phyloP scores from a whole-genome alignment of 2,329 filamentous ascomycete genomes.

The Trichoderma sp. region DNA sequence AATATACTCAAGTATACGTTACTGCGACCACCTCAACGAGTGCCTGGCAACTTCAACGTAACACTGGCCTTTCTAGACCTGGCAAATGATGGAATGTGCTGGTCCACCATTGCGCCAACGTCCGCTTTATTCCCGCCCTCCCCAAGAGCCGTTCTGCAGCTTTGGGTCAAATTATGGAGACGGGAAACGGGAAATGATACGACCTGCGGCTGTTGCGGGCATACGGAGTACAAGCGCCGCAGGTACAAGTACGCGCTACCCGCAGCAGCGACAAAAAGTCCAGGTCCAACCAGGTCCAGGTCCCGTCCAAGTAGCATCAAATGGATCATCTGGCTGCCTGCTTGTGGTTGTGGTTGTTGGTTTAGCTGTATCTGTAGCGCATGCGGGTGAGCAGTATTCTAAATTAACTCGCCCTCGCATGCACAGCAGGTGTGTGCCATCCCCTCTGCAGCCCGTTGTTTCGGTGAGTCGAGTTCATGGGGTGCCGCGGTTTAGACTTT shows the following conservation, averaged over 20 bases:
- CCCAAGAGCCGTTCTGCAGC: conserved; percentile 2
- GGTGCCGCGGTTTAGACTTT: background rate
- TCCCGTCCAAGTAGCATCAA: background rate
- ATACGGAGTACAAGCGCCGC: conserved; percentile 11
- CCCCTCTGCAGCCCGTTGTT: background rate
- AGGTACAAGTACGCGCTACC: background rate
- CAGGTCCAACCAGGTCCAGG: background rate
- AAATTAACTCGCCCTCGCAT: background rate
- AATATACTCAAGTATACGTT: background rate
- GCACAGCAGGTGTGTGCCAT: background rate
- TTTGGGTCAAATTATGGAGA: background rate
- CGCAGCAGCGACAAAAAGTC: background rate
- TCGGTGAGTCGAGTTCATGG: background rate
- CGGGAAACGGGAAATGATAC: conserved; percentile 7
- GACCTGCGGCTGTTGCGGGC: conserved; percentile 10
- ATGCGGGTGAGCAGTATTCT: background rate
- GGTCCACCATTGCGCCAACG: background rate
- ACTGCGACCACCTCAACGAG: background rate
- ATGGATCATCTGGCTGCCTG: background rate
- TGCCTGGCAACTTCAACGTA: background rate
- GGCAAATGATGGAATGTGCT: background rate
- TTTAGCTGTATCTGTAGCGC: background rate
- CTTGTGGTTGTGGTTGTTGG: background rate
- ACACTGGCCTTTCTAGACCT: background rate
- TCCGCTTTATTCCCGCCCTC: conserved; percentile 1